These are phyloP conservation scores for Glycine latifolia DNA, from an alignment of 306 rosid genomes.

Conservation along the genomic window DNA sequence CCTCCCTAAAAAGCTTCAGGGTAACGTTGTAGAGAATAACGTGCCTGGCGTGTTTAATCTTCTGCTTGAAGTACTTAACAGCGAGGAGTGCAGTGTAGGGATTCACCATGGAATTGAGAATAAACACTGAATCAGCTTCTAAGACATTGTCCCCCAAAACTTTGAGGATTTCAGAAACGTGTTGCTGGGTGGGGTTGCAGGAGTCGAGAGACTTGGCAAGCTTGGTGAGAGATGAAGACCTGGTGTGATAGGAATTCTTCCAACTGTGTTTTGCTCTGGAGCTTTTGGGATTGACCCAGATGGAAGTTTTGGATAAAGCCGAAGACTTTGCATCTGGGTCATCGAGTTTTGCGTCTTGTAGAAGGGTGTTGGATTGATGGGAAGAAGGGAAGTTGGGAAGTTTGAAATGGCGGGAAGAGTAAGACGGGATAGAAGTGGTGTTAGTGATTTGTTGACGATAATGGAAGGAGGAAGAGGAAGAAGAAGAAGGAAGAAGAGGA, in stretches of 20 bases:
- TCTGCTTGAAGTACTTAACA: constrained; percentile 59
- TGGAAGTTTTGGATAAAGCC: constrained; percentile 54
- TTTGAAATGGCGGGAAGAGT: constrained; percentile 39
- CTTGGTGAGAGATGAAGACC: constrained; percentile 57
- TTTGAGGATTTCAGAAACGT: constrained; percentile 57
- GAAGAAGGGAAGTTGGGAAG: constrained; percentile 29
- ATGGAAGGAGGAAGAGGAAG: constrained; percentile 43
- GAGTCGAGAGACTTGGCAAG: constrained; percentile 67
- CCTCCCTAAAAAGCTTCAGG: constrained; percentile 64
- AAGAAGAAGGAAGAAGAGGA: background rate
- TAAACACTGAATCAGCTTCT: constrained; percentile 63
- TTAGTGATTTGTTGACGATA: constrained; percentile 40
- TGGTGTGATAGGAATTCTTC: constrained; percentile 54
- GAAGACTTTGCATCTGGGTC: constrained; percentile 52
- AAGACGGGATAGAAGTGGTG: constrained; percentile 17
- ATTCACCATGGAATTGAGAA: constrained; percentile 67
- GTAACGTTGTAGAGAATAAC: constrained; percentile 78
- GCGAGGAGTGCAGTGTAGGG: constrained; percentile 63
- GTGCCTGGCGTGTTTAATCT: constrained; percentile 48
- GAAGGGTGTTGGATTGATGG: constrained; percentile 43
- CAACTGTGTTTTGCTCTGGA: constrained; percentile 65
- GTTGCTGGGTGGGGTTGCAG: constrained; percentile 53
- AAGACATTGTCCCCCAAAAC: constrained; percentile 52
- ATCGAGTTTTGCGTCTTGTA: constrained; percentile 23
- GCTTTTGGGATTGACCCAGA: constrained; percentile 87